Evolutionary conservation across 345 rosid genomes (phyloP), one percentile per base, ranked within the genome.

Genomic region (Gossypium mustelinum): DNA sequence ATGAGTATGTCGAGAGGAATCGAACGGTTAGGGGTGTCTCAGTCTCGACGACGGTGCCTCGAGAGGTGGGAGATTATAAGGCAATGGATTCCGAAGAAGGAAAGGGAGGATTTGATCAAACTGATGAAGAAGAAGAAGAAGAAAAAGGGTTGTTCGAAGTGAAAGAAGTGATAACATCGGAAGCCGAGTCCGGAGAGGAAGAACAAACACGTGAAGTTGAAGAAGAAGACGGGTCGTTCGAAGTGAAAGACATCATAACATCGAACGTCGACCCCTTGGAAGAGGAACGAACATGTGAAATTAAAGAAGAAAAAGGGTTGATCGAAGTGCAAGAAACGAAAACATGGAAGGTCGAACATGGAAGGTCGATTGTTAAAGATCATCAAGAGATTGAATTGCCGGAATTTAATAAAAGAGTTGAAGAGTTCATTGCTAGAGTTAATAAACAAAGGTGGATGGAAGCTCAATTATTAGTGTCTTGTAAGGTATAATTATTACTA

Each of bases 381-480:
- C 22, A 54, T 17, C 27, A 57, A 7, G 85, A 71, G 20, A 68
- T 18, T 43, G 82, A 70, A 11, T 70, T 81, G 82, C 73, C 81
- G 65, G 92, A 90, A 41, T 74, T 90, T 44, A 82, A 85, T 51
- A 86, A 71, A 75, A 90, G 80, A 67, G 77, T 79, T 22, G 94
- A 90, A 59, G 90, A 84, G n/a, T 90, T 90, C 81, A 90, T 90
- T 62, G 89, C 89, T 14, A 90, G 87, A 79, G 85, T 90, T 70
- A 87, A 88, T 51, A 85, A 69, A 74, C 87, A 86, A 82, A 78
- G 94, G 82, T 79, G 77, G 87, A 73, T 84, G 62, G 92, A 90
- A 83, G 81, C 74, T 9, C 79, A 76, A 56, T 78, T 60, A 25
- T 13, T 78, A 10, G 59, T 77, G 17, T 64, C 67, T 47, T 67